Base-by-base conservation (phyloP, 257 asterid species). In the Scutellaria galericulata region DNA sequence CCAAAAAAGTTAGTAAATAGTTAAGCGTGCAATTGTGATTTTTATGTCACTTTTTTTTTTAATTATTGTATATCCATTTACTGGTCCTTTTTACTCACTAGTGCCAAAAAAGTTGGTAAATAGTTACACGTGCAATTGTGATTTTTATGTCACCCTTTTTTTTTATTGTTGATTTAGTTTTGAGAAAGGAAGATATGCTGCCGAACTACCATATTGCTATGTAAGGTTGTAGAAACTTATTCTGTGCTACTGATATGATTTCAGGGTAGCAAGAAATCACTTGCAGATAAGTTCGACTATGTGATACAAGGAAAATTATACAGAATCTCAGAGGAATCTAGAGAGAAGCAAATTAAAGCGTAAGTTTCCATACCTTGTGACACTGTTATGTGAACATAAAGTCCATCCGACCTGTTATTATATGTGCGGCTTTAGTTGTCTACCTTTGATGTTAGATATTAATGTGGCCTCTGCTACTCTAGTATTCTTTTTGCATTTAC, bases 281-380 rank as follows among this genome's bases (percentile, higher is more conserved):
- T 90, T 52, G 98, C 97, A 37, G 98, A 93, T 75, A 80, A 88
- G 78, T 93, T 83, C 35, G 98, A 93, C 74, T 93, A 93, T 64
- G 96, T 93, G 62, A 93, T 93, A 97, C 97, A 88, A 65, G 98
- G 98, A 57, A 93, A 91, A 75, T 66, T 93, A 57, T 91, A 93
- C 86, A 88, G 87, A 75, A 85, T 93, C 75, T 82, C 94, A 0
- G 98, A 93, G 83, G 92, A 89, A 66, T 75, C 86, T 31, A 75
- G 77, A 44, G 82, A 83, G 48, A 75, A 77, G 77, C 89, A 85
- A 31, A 85, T 79, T 37, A 89, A 86, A 88, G 96, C 96, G 98
- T 91, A 89, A 1, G 96, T 79, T 66, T 75, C 50, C 47, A 15
- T 66, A 5, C 24, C 53, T 1, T 42, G 54, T 14, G 48, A 27